Percentiles rank a stretch among this genome's conserved stretches.
These are phyloP conservation scores for Schizothecium vesticola DNA, from an alignment of 495 filamentous ascomycete genomes.

Conservation along the genomic window DNA sequence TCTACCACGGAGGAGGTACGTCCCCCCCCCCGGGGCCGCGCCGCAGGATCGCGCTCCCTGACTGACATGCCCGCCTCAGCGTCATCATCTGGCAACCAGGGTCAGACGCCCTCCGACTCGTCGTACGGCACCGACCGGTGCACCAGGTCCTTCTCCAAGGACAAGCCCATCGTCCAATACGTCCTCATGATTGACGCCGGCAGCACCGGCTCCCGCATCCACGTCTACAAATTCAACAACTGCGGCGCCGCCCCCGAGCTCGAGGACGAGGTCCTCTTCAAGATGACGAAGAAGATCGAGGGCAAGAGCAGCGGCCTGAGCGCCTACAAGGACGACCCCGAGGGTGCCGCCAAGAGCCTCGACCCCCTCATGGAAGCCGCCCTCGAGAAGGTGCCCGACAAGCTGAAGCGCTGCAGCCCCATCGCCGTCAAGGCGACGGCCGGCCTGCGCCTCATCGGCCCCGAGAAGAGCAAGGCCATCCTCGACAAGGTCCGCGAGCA, in stretches of 20 bases:
- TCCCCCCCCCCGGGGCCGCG: background rate
- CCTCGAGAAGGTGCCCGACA: slow-evolving; percentile 74
- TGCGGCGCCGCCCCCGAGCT: slow-evolving; percentile 93
- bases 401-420: slow-evolving; percentile 80
- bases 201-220: slow-evolving; percentile 94
- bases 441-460: slow-evolving; percentile 76
- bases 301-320: slow-evolving; percentile 76
- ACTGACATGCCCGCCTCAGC: background rate
- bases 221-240: slow-evolving; percentile 99
- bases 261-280: slow-evolving; percentile 76
- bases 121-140: slow-evolving; percentile 65
- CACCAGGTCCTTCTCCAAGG: slow-evolving; percentile 69
- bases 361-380: slow-evolving; percentile 84
- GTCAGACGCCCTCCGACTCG: slow-evolving; percentile 53
- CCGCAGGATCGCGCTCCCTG: background rate
- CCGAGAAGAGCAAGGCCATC: slow-evolving; percentile 77
- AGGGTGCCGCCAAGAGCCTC: slow-evolving; percentile 82
- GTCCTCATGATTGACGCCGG: slow-evolving; percentile 98
- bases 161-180: slow-evolving; percentile 93
- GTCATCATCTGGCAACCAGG: slow-evolving; percentile 18
- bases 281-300: slow-evolving; percentile 72
- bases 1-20: slow-evolving; percentile 43
- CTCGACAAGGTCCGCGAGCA: slow-evolving; percentile 76
- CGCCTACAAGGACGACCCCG: slow-evolving; percentile 75
- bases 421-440: slow-evolving; percentile 96